Percentiles rank a stretch among this genome's conserved stretches.
Evolutionary conservation across 1,284 basidiomycete genomes (phyloP).

Genomic region (Heterobasidion irregulare): DNA sequence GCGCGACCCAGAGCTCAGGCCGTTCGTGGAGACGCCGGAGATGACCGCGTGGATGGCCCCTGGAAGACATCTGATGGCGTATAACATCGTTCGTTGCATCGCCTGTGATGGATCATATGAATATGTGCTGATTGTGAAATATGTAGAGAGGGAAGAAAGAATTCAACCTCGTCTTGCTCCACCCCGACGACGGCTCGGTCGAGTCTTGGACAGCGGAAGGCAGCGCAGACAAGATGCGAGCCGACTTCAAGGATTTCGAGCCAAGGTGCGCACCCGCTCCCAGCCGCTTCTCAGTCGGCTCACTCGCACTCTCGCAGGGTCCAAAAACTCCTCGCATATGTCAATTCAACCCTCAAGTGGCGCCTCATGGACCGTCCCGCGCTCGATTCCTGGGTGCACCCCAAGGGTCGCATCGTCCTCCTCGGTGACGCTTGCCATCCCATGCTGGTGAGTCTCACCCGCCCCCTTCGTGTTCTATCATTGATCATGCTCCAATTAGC

Average conservation of each 20-base stretch:
- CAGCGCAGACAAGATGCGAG: conserved; percentile 35
- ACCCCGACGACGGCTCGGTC: conserved; percentile 35
- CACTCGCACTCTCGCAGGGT: conserved; percentile 16
- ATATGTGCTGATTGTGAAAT: background rate
- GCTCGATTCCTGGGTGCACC: conserved; percentile 32
- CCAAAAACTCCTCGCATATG: conserved; percentile 28
- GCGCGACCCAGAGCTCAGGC: conserved; percentile 38
- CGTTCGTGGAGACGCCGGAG: conserved; percentile 29
- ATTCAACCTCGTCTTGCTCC: conserved; percentile 33
- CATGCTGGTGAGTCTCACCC: conserved; percentile 41
- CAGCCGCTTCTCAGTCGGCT: background rate
- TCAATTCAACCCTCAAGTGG: conserved; percentile 35
- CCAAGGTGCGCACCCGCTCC: conserved; percentile 23
- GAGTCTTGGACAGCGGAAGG: conserved; percentile 38
- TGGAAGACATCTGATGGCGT: conserved; percentile 31
- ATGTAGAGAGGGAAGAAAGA: conserved; percentile 28
- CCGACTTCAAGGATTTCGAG: conserved; percentile 35
- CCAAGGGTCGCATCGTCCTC: conserved; percentile 26
- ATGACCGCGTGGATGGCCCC: conserved; percentile 38
- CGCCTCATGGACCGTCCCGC: conserved; percentile 35
- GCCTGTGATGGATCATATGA: background rate
- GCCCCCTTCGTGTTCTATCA: background rate
- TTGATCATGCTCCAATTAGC: conserved; percentile 23
- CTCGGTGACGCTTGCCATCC: conserved; percentile 45
- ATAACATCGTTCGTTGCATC: conserved; percentile 27